These are phyloP conservation scores for Tolypocladium pustulatum DNA, from an alignment of 2,329 filamentous ascomycete species.

Conservation along the genomic window DNA sequence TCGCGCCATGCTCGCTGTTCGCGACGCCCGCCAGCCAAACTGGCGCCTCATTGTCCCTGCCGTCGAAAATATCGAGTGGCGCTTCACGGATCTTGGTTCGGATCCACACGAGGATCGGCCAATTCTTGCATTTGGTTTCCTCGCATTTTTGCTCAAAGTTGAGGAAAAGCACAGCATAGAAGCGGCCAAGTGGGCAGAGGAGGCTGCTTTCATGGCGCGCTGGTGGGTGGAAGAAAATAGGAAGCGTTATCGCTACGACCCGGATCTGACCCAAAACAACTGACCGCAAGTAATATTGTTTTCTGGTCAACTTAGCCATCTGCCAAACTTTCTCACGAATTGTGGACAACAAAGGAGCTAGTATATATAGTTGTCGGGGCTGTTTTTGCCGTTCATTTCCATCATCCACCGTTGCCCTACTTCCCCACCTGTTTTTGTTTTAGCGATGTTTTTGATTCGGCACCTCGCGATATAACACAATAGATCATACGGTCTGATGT, in stretches of 20 bases:
- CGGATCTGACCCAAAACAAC: neutral
- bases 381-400: neutral
- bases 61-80: slow-evolving; percentile 17
- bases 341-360: neutral
- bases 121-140: slow-evolving; percentile 14
- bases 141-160: slow-evolving; percentile 9
- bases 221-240: slow-evolving; percentile 25
- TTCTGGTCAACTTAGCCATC: neutral
- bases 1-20: slow-evolving; percentile 11
- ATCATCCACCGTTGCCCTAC: neutral
- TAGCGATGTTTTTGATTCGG: neutral
- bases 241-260: slow-evolving; percentile 20
- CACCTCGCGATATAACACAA: neutral
- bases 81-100: slow-evolving; percentile 15
- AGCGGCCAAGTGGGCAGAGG: slow-evolving; percentile 18
- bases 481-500: neutral
- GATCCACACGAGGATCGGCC: slow-evolving; percentile 18
- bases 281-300: neutral
- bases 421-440: neutral
- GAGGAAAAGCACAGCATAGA: slow-evolving; percentile 12
- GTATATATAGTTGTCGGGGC: neutral
- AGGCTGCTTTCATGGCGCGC: slow-evolving; percentile 18
- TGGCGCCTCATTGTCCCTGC: slow-evolving; percentile 14
- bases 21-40: slow-evolving; percentile 9
- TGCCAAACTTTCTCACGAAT: neutral